phyloP scores from a whole-genome alignment of 495 filamentous ascomycete genomes.

The Umbilicaria muhlenbergii region DNA sequence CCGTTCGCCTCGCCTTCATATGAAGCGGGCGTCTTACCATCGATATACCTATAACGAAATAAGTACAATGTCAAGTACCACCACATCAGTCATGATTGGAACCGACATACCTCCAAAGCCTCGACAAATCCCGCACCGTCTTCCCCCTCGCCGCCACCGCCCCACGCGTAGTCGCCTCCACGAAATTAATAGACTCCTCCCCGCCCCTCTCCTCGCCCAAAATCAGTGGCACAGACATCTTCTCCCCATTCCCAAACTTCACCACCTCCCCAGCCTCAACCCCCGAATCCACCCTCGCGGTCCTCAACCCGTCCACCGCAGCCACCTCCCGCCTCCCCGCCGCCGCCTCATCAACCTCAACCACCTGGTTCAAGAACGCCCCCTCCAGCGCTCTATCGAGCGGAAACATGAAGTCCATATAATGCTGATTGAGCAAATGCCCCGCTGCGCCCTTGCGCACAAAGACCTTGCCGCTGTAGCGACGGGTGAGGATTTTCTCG shows the following conservation, averaged over 20 bases:
- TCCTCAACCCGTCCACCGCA: background rate
- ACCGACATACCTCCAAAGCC: constrained; percentile 44
- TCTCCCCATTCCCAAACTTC: constrained; percentile 7
- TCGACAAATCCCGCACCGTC: constrained; percentile 48
- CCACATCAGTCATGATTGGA: no score
- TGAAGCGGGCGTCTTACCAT: no score
- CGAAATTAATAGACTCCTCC: background rate
- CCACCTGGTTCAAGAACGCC: constrained; percentile 6
- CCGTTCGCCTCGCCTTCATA: no score
- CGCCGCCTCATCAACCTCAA: constrained; percentile 7
- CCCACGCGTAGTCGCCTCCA: constrained; percentile 3
- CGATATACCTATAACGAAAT: no score
- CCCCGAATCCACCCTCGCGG: background rate
- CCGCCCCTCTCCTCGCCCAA: background rate
- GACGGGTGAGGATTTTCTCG: constrained; percentile 17
- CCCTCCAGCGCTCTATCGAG: constrained; percentile 10
- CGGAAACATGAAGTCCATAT: constrained; percentile 67
- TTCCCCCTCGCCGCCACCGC: constrained; percentile 10
- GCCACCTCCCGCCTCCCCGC: constrained; percentile 1
- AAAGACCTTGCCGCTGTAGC: constrained; percentile 67
- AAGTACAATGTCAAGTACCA: no score
- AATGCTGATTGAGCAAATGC: constrained; percentile 70
- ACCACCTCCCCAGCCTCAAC: background rate
- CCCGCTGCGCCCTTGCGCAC: constrained; percentile 42
- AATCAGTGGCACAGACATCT: background rate